Evolutionary conservation across 108 stramenopile species (phyloP), one percentile per base, ranked within the genome.

Genomic region (Parmales sp.): DNA sequence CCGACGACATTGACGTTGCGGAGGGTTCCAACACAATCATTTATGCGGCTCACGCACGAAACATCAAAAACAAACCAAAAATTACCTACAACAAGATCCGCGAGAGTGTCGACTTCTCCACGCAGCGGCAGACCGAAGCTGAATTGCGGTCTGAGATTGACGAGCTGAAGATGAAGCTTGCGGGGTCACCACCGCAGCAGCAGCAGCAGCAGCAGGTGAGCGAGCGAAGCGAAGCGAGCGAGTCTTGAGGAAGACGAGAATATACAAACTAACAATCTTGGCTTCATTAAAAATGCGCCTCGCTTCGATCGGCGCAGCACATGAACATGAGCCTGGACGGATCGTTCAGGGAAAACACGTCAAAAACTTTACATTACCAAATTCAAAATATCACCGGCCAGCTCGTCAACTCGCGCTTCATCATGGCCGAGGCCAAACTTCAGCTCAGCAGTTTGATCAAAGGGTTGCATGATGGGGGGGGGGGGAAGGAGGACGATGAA

Each of bases 1-100:
- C 90, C 1, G 82, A 90, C 20, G 66, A 72, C 13, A 76, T 66
- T n/a, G 80, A 88, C 20, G 29, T 34, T 20, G 31, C 29, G 54
- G 54, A 60, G 54, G 18, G 31, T 9, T 13, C 36, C 29, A 60
- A 60, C 54, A 60, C 54, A 11, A 16, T 60, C 31, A 16, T 34
- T 6, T 60, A 60, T 34, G 54, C 54, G 18, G 18, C n/a, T 6
- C 54, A 60, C 31, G 54, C 28, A 4, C 29, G 54, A 34, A 31
- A 60, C 28, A 60, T 60, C 2, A 28, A 34, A 28, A 60, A 60
- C 26, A 60, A 60, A 16, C 54, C 54, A 28, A 16, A 11, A 8
- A 60, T 60, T 13, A 60, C 36, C 18, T 11, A 19, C 54, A 60
- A 60, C 54, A 60, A 20, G 28, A 34, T 60, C 54, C 5, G 29